phyloP scores from a whole-genome alignment of 1,139 yeast genomes.

The Blastobotrys indianensis region DNA sequence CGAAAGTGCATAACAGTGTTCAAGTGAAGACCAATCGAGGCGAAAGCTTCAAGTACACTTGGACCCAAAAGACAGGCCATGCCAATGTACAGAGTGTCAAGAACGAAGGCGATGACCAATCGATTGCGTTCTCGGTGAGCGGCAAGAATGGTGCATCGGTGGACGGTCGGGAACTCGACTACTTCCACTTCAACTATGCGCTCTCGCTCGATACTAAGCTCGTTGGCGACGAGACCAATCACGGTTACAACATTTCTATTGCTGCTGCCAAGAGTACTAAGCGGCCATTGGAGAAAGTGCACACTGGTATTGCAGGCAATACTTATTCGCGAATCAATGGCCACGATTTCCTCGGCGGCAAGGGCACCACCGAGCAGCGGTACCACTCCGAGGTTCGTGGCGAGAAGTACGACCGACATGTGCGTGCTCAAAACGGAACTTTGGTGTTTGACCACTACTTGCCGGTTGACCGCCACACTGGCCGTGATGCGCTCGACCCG shows the following conservation, averaged over 20 bases:
- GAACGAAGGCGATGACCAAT: conserved; percentile 14
- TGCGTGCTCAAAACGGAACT: conserved; percentile 15
- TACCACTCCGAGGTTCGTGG: background rate
- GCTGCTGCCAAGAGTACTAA: conserved; percentile 6
- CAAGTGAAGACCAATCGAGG: background rate
- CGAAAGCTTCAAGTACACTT: conserved; percentile 12
- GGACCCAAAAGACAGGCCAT: conserved; percentile 15
- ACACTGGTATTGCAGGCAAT: conserved; percentile 16
- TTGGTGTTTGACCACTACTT: conserved; percentile 10
- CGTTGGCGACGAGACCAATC: conserved; percentile 2
- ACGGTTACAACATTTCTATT: conserved; percentile 46
- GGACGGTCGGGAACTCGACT: conserved; percentile 5
- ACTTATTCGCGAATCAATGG: conserved; percentile 14
- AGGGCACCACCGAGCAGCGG: conserved; percentile 10
- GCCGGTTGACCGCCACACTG: background rate
- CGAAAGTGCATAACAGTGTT: background rate
- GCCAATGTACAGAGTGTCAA: conserved; percentile 13
- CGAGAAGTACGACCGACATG: conserved; percentile 14
- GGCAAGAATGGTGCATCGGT: conserved; percentile 13
- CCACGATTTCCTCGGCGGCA: conserved; percentile 9
- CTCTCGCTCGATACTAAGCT: conserved; percentile 7
- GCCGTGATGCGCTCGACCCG: conserved; percentile 3
- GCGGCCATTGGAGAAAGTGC: conserved; percentile 4
- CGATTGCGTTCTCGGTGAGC: conserved; percentile 13
- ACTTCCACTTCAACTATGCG: conserved; percentile 7